Percentiles rank a stretch among this genome's conserved stretches.
Evolutionary conservation across 805 yeast genomes (phyloP).

Genomic region (Candida cerambycidarum): DNA sequence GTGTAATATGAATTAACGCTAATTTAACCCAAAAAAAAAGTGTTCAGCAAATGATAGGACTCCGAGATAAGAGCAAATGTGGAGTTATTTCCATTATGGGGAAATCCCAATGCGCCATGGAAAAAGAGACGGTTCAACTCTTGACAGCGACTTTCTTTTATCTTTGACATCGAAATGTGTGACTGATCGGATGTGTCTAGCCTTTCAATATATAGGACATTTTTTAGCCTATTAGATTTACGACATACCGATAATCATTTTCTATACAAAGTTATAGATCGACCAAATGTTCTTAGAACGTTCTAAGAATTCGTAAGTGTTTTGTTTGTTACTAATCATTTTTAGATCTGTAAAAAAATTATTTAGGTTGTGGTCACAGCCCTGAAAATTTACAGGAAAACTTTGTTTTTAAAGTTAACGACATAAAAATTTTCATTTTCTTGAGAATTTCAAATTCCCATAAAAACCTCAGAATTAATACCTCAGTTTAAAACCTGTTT

Average conservation of each 20-base stretch:
- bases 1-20: no score
- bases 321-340: no score
- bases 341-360: neutral
- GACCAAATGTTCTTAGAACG: neutral
- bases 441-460: neutral
- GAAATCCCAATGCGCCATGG: conserved; percentile 5
- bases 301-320: no score
- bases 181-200: neutral
- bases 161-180: neutral
- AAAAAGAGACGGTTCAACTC: neutral
- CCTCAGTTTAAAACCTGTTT: conserved; percentile 4
- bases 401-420: conserved; percentile 1
- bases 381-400: neutral
- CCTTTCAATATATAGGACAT: neutral
- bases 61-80: conserved; percentile 6
- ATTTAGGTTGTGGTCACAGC: neutral
- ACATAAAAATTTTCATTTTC: conserved; percentile 4
- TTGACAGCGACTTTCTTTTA: neutral
- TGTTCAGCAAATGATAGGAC: neutral
- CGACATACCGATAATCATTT: neutral
- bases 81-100: conserved; percentile 1
- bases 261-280: neutral
- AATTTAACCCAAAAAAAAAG: neutral
- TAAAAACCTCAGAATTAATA: neutral
- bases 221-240: neutral